Conservation (phyloP, 2,329 filamentous ascomycete species). For the Nemania sp. region DNA sequence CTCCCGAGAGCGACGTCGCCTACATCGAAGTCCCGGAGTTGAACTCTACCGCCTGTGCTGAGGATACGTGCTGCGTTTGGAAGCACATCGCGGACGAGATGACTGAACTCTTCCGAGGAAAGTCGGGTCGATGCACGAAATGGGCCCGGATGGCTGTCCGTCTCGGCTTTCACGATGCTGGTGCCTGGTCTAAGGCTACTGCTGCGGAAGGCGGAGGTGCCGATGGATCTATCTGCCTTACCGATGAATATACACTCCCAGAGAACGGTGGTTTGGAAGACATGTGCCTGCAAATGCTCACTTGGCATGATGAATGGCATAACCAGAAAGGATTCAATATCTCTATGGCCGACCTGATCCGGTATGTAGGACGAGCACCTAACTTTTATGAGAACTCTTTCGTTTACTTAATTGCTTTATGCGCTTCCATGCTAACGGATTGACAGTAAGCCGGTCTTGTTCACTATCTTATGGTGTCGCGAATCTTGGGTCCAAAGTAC, state of each 20-base stretch:
- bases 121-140: slow-evolving; percentile 57
- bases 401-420: neutral
- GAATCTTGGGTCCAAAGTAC: neutral
- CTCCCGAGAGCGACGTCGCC: slow-evolving; percentile 43
- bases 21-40: slow-evolving; percentile 40
- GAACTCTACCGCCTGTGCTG: slow-evolving; percentile 48
- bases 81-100: slow-evolving; percentile 58
- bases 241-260: slow-evolving; percentile 53
- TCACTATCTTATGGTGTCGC: neutral
- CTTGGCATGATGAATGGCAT: slow-evolving; percentile 51
- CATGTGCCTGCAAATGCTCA: slow-evolving; percentile 56
- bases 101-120: slow-evolving; percentile 52
- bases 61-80: slow-evolving; percentile 61
- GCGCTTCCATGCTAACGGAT: neutral
- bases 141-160: slow-evolving; percentile 60
- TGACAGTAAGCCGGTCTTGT: slow-evolving; percentile 18
- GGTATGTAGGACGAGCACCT: slow-evolving; percentile 19
- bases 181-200: slow-evolving; percentile 56
- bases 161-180: slow-evolving; percentile 63
- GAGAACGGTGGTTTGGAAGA: slow-evolving; percentile 63
- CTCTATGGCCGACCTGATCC: slow-evolving; percentile 66
- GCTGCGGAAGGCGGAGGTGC: slow-evolving; percentile 56
- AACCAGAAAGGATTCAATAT: slow-evolving; percentile 55
- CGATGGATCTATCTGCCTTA: slow-evolving; percentile 60
- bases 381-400: neutral